Base-by-base conservation (phyloP, 495 filamentous ascomycete genomes). In the Annulohypoxylon stygium region DNA sequence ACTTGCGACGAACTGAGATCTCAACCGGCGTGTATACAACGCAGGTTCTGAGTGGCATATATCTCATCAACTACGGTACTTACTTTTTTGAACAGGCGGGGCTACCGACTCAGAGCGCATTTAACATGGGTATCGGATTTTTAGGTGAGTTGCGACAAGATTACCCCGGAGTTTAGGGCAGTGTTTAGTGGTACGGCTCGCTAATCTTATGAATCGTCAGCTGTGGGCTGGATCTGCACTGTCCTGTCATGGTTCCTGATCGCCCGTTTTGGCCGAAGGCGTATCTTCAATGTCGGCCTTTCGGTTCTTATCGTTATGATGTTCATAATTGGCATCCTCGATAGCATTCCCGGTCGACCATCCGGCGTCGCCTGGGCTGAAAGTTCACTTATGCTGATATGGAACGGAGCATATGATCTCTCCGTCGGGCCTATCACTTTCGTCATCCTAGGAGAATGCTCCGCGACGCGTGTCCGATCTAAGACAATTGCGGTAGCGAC, bases 81-180 rank as follows among this genome's bases (percentile, higher is more conserved):
- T 90, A 90, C 51, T 91, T 93, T 80, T 91, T 90, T 77, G 81
- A 86, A 59, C 85, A 88, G 51, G 90, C 89, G 4, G 90, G 90
- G 1, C 75, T 91, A 34, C 76, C 83, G 0, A 83, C 83, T 0
- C 71, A 82, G 7, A 69, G 82, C 4, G 82, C 86, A 5, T 88
- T 88, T 57, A 73, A 85, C 65, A 85, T 88, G 80, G 85, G 83
- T 2, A 82, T 87, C 30, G 82, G 83, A 11, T 85, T 83, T 51
- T 53, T 84, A 18, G 81, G 81, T 83, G n/a, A 67, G 81, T 75
- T 7, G 30, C n/a, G 2, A 20, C 57, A 20, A 6, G 1, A 3
- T 37, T 37, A 7, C 16, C 12, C 39, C 39, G 12, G 14, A 43
- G 12, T 14, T 11, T 4, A 14, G 39, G 12, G 14, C 12, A n/a